Evolutionary conservation across 176 grass and related monocot species (phyloP).

Genomic region (Ananas comosus): DNA sequence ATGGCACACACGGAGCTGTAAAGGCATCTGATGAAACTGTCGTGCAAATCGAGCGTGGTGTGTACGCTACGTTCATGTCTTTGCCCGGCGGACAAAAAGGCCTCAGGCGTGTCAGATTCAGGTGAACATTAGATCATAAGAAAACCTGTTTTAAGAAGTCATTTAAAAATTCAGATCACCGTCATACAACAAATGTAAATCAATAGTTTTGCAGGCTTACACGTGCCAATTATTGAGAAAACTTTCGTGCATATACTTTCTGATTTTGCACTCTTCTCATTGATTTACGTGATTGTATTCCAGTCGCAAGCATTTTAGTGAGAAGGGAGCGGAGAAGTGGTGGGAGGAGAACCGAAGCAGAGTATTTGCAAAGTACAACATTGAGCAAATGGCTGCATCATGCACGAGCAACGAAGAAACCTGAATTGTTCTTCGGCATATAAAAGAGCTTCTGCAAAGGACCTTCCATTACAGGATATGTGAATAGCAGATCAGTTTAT

Average conservation of each 20-base stretch:
- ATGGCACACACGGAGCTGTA: background rate
- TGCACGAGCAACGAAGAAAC: background rate
- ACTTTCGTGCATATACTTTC: background rate
- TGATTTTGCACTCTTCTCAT: background rate
- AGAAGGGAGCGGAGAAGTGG: conserved; percentile 75
- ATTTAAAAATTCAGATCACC: too few relatives aligned
- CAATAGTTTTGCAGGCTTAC: too few relatives aligned
- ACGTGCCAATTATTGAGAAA: background rate
- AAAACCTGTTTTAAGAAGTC: background rate
- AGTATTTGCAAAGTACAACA: conserved; percentile 37
- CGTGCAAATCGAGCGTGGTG: conserved; percentile 67
- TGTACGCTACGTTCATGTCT: conserved; percentile 52
- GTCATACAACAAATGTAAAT: too few relatives aligned
- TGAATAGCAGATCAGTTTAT: background rate
- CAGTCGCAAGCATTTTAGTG: conserved; percentile 82
- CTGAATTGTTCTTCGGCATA: background rate
- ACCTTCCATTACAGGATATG: background rate
- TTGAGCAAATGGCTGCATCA: conserved; percentile 12
- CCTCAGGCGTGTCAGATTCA: conserved; percentile 76
- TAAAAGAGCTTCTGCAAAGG: background rate
- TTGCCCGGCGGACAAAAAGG: conserved; percentile 41
- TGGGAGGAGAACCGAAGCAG: conserved; percentile 62
- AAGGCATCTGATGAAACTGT: conserved; percentile 22
- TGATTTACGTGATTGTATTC: background rate
- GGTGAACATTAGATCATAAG: conserved; percentile 28